Conservation (phyloP, 1,284 basidiomycete genomes). For the Ustilago tritici region DNA sequence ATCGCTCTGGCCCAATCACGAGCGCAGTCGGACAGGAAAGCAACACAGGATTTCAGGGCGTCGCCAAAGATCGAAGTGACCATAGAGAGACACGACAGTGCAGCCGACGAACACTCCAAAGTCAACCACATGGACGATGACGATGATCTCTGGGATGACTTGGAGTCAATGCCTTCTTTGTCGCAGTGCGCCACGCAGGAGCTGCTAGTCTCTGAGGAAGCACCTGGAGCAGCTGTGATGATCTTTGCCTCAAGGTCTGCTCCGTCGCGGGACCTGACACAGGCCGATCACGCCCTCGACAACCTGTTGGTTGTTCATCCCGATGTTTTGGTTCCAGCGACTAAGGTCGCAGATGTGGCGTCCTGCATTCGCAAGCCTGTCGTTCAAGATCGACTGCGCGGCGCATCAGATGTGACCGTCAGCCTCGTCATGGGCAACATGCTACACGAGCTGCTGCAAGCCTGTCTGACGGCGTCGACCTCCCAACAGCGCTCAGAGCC, state of each 20-base stretch:
- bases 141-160: constrained; percentile 52
- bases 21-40: neutral
- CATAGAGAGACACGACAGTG: constrained; percentile 2
- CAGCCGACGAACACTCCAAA: neutral
- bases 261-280: neutral
- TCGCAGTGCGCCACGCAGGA: constrained; percentile 38
- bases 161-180: constrained; percentile 42
- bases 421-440: constrained; percentile 64
- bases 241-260: constrained; percentile 33
- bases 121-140: constrained; percentile 23
- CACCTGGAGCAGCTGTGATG: constrained; percentile 28
- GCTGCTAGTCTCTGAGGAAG: constrained; percentile 19
- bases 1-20: neutral
- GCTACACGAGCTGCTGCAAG: constrained; percentile 65
- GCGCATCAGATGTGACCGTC: constrained; percentile 47
- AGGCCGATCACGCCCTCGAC: constrained; percentile 30
- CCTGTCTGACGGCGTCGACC: constrained; percentile 52
- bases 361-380: constrained; percentile 64
- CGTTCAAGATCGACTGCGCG: constrained; percentile 57
- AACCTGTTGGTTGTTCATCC: constrained; percentile 67
- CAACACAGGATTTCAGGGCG: neutral
- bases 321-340: constrained; percentile 62
- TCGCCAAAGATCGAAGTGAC: constrained; percentile 16
- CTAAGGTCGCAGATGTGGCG: constrained; percentile 60
- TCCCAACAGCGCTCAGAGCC: neutral